A percentile compares a stretch with the other conserved stretches of the same genome.
These are phyloP conservation scores for Hyphopichia wangnamkhiaoensis DNA, from an alignment of 1,139 yeast species.

Conservation along the genomic window DNA sequence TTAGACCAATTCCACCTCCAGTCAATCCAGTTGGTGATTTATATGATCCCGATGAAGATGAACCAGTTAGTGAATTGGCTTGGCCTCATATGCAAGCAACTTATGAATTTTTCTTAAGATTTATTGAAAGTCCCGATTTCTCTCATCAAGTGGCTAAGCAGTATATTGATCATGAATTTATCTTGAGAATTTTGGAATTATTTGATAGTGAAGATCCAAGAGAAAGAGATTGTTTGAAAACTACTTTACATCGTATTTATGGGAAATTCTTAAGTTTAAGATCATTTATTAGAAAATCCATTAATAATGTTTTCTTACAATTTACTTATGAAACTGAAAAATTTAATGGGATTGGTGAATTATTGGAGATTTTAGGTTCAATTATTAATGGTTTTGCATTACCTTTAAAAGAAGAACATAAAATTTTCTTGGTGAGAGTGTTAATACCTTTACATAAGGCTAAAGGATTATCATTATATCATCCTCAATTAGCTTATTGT, in stretches of 20 bases:
- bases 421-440: constrained; percentile 84
- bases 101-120: constrained; percentile 89
- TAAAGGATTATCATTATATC: constrained; percentile 82
- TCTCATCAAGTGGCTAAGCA: constrained; percentile 92
- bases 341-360: constrained; percentile 94
- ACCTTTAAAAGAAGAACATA: constrained; percentile 96
- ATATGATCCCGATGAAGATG: constrained; percentile 98
- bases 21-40: constrained; percentile 96
- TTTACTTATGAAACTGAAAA: constrained; percentile 94
- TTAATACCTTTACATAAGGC: constrained; percentile 92
- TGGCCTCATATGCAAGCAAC: constrained; percentile 99
- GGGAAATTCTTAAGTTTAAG: constrained; percentile 92
- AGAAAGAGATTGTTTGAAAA: constrained; percentile 92
- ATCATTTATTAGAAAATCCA: constrained; percentile 87
- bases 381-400: constrained; percentile 97
- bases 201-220: constrained; percentile 97
- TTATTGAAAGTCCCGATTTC: constrained; percentile 93
- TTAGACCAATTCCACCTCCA: constrained; percentile 97
- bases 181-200: constrained; percentile 74
- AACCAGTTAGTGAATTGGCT: constrained; percentile 92
- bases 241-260: constrained; percentile 91
- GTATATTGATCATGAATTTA: constrained; percentile 88
- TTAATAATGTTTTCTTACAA: constrained; percentile 88
- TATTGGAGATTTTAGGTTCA: constrained; percentile 91
- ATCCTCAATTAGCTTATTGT: constrained; percentile 96